Conservation (phyloP, 2,329 filamentous ascomycete genomes). For the Fusarium illudens region DNA sequence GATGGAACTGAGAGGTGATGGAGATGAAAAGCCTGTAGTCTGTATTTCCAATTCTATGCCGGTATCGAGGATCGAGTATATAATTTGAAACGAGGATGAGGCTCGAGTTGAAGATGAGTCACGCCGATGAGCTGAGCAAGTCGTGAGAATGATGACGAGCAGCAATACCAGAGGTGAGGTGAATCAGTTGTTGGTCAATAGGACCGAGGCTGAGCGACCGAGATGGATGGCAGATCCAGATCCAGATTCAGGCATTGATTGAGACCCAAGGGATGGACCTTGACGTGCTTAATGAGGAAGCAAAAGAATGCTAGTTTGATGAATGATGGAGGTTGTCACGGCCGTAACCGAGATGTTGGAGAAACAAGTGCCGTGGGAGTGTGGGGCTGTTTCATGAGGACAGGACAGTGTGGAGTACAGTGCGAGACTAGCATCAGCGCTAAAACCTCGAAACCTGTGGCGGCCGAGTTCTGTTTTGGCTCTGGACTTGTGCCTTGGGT, state of each 20-base stretch:
- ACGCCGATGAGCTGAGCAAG: not conserved
- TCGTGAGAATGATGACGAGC: not conserved
- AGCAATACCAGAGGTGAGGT: not conserved
- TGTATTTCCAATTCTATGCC: not conserved
- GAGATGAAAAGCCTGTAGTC: not conserved
- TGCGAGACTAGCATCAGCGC: slow-evolving; percentile 21
- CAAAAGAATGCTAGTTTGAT: slow-evolving; percentile 35
- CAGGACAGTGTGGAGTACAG: slow-evolving; percentile 32
- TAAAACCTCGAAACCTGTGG: slow-evolving; percentile 17
- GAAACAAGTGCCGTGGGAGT: slow-evolving; percentile 37
- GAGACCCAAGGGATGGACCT: not conserved
- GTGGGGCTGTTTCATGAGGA: slow-evolving; percentile 30
- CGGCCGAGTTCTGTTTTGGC: slow-evolving; percentile 12
- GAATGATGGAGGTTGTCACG: slow-evolving; percentile 22
- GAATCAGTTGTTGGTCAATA: not conserved
- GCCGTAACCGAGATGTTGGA: slow-evolving; percentile 37
- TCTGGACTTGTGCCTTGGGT: not conserved
- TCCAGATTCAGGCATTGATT: not conserved
- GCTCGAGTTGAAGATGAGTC: not conserved
- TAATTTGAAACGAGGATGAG: slow-evolving; percentile 6
- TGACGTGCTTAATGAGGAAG: slow-evolving; percentile 2
- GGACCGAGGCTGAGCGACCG: not conserved
- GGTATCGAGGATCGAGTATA: not conserved
- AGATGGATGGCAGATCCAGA: not conserved
- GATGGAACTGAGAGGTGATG: not conserved